Evolutionary conservation across 192 early-diverging fungal species (phyloP).

Genomic region (Nowakowskiella sp.): DNA sequence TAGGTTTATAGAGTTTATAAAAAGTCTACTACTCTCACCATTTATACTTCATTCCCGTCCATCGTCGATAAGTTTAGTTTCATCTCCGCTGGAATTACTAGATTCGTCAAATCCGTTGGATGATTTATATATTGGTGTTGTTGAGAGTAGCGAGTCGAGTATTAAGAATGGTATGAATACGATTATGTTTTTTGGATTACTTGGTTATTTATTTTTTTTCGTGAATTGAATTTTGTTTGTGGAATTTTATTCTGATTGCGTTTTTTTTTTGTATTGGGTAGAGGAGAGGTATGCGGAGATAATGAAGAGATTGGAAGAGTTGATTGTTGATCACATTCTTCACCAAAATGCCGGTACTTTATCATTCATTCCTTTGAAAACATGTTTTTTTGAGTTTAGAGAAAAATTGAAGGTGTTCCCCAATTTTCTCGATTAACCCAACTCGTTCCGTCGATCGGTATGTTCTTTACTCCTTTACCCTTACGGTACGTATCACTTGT

Average conservation of each 20-base stretch:
- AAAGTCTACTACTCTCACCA: constrained; percentile 73
- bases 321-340: constrained; percentile 61
- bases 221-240: constrained; percentile 7
- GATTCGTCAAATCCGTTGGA: background rate
- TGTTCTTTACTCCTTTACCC: constrained; percentile 79
- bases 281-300: constrained; percentile 70
- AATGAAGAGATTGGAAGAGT: constrained; percentile 65
- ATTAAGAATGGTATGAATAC: no score
- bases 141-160: background rate
- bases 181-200: no score
- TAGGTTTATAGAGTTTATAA: constrained; percentile 68
- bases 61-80: background rate
- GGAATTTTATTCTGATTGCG: constrained; percentile 22
- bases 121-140: background rate
- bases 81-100: background rate
- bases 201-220: no score
- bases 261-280: constrained; percentile 40
- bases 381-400: background rate
- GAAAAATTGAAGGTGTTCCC: constrained; percentile 28
- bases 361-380: background rate
- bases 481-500: no score
- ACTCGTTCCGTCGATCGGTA: constrained; percentile 71
- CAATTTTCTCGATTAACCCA: constrained; percentile 68
- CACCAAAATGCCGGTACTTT: constrained; percentile 34
- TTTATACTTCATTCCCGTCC: constrained; percentile 69